These are phyloP conservation scores for Candida hungchunana DNA, from an alignment of 805 yeast genomes.

Conservation along the genomic window DNA sequence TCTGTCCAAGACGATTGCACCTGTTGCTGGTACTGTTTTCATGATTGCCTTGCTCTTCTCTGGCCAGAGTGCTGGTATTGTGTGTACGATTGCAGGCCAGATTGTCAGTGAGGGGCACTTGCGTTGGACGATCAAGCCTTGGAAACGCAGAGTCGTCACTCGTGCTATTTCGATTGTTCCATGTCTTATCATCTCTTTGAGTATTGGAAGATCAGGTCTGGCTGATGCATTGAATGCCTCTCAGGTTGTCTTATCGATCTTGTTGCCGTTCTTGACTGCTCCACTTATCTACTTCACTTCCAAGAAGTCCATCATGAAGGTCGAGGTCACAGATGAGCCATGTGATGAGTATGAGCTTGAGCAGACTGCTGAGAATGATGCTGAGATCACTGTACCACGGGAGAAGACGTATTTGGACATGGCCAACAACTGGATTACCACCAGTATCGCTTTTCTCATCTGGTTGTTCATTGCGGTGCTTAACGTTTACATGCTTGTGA, in stretches of 20 bases:
- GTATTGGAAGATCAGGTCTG: slow-evolving; percentile 72
- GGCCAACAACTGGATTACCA: slow-evolving; percentile 60
- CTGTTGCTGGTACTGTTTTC: slow-evolving; percentile 77
- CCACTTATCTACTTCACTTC: slow-evolving; percentile 84
- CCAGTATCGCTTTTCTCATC: slow-evolving; percentile 46
- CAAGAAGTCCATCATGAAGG: slow-evolving; percentile 61
- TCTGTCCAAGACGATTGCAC: slow-evolving; percentile 56
- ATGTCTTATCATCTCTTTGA: slow-evolving; percentile 64
- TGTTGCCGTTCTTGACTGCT: slow-evolving; percentile 80
- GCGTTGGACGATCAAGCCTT: slow-evolving; percentile 75
- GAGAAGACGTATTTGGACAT: slow-evolving; percentile 35
- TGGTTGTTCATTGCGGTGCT: slow-evolving; percentile 73
- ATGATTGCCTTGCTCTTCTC: slow-evolving; percentile 80
- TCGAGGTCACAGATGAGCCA: slow-evolving; percentile 31
- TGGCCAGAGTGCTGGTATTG: slow-evolving; percentile 89
- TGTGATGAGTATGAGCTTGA: slow-evolving; percentile 5
- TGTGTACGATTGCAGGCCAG: slow-evolving; percentile 92
- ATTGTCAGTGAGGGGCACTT: slow-evolving; percentile 89
- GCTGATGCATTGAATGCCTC: slow-evolving; percentile 73
- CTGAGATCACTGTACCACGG: too few relatives aligned
- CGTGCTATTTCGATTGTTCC: slow-evolving; percentile 79
- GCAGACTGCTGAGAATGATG: slow-evolving; percentile 9
- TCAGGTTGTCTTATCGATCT: slow-evolving; percentile 77
- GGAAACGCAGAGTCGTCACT: slow-evolving; percentile 75
- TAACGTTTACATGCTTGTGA: slow-evolving; percentile 60